Evolutionary conservation across 108 stramenopile species (phyloP).

Genomic region (Schizochytrium sp.): DNA sequence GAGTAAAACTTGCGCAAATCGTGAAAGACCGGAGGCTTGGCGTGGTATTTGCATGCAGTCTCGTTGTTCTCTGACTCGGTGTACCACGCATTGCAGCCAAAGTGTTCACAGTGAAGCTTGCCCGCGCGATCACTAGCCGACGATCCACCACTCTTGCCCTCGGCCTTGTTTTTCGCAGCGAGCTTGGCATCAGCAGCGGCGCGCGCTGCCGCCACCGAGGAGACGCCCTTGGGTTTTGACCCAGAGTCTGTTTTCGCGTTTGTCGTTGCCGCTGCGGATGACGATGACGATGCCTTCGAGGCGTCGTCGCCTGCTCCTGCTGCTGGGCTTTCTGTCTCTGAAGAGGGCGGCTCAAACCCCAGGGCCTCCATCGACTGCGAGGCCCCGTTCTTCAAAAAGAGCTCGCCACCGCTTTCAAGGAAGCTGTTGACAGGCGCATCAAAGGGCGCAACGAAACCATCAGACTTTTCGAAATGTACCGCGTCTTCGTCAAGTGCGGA

Average conservation of each 20-base stretch:
- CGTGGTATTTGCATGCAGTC: conserved; percentile 73
- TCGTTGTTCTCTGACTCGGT: background rate
- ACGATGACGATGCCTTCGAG: background rate
- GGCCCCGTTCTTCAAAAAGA: conserved; percentile 13
- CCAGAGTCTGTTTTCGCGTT: too few species aligned
- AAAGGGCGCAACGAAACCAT: background rate
- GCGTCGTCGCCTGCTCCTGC: background rate
- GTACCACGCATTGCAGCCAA: conserved; percentile 65
- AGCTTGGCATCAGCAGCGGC: background rate
- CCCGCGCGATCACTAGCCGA: background rate
- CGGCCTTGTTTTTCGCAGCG: background rate
- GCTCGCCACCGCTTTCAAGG: background rate
- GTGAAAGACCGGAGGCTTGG: conserved; percentile 86
- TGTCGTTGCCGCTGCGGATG: background rate
- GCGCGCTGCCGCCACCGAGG: background rate
- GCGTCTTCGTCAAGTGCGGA: conserved; percentile 46
- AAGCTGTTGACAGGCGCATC: background rate
- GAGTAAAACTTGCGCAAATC: conserved; percentile 94
- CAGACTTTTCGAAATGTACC: conserved; percentile 45
- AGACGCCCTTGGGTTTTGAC: background rate
- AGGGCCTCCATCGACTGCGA: background rate
- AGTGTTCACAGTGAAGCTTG: conserved; percentile 25
- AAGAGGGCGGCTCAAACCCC: background rate
- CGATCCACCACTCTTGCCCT: background rate
- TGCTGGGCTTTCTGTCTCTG: background rate